These are phyloP conservation scores for Penicillium coffeae DNA, from an alignment of 495 filamentous ascomycete genomes.

Conservation along the genomic window DNA sequence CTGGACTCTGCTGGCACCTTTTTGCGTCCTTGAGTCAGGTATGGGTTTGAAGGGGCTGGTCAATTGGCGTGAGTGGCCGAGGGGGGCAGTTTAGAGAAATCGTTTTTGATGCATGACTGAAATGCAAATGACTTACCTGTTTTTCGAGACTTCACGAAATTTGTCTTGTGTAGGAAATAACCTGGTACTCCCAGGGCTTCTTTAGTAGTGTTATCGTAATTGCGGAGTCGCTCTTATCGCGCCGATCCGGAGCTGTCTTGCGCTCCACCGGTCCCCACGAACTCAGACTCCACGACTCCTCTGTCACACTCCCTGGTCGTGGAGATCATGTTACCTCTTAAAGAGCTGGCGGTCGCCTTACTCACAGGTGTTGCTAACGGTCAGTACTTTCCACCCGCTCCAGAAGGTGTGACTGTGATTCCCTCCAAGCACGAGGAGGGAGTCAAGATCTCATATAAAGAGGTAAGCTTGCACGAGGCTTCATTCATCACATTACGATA, in stretches of 20 bases:
- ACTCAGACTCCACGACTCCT: neutral
- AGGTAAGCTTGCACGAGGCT: conserved; percentile 36
- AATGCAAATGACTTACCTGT: too few relatives aligned
- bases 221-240: conserved; percentile 5
- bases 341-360: conserved; percentile 4
- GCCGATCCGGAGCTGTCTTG: too few relatives aligned
- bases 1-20: too few relatives aligned
- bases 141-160: too few relatives aligned
- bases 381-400: conserved; percentile 55
- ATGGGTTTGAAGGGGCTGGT: too few relatives aligned
- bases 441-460: conserved; percentile 61
- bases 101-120: too few relatives aligned
- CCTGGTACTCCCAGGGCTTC: neutral
- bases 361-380: conserved; percentile 21
- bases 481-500: neutral
- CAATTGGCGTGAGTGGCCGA: too few relatives aligned
- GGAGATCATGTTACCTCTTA: neutral
- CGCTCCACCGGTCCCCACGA: too few relatives aligned
- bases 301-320: neutral
- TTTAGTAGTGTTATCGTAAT: too few relatives aligned
- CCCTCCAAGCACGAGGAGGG: conserved; percentile 56
- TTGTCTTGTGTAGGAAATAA: too few relatives aligned
- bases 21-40: too few relatives aligned
- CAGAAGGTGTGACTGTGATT: conserved; percentile 50
- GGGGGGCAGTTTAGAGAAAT: too few relatives aligned